A percentile compares a stretch with the other conserved stretches of the same genome.
Evolutionary conservation across 2,329 filamentous ascomycete species (phyloP).

Genomic region (Colletotrichum acutatum): DNA sequence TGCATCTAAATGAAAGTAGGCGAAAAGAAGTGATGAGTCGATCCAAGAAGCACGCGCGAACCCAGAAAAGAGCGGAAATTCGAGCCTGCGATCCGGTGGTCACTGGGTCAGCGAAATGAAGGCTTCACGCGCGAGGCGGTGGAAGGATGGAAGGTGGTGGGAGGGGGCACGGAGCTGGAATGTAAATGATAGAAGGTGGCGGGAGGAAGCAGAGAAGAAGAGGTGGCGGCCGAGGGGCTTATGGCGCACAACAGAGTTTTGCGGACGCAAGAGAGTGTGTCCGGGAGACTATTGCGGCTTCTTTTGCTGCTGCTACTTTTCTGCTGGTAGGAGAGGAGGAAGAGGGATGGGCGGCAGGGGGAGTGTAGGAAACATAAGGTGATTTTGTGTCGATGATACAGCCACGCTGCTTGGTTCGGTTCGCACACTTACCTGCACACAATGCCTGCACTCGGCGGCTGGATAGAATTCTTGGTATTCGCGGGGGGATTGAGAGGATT

Average conservation of each 20-base stretch:
- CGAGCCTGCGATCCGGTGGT: conserved; percentile 46
- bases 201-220: conserved; percentile 42
- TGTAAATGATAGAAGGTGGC: conserved; percentile 35
- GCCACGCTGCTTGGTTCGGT: not conserved
- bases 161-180: conserved; percentile 36
- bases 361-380: conserved; percentile 46
- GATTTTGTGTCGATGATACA: conserved; percentile 54
- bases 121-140: conserved; percentile 41
- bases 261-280: conserved; percentile 31
- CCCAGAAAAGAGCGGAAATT: conserved; percentile 42
- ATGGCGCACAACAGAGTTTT: conserved; percentile 39
- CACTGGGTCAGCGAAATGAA: conserved; percentile 32
- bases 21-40: conserved; percentile 38
- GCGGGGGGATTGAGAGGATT: not conserved
- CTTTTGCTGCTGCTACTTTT: not conserved
- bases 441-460: conserved; percentile 38
- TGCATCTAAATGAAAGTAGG: conserved; percentile 46
- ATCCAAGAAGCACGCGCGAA: conserved; percentile 25
- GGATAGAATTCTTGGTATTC: conserved; percentile 26
- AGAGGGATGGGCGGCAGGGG: conserved; percentile 36
- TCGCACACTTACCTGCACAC: conserved; percentile 32
- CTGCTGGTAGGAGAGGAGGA: conserved; percentile 10
- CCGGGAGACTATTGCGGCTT: conserved; percentile 2
- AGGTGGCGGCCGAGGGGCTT: conserved; percentile 34
- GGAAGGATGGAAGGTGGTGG: conserved; percentile 27